Percentiles rank a stretch among this genome's conserved stretches.
phyloP scores from a whole-genome alignment of 495 filamentous ascomycete genomes.

The Xylaria scruposa region DNA sequence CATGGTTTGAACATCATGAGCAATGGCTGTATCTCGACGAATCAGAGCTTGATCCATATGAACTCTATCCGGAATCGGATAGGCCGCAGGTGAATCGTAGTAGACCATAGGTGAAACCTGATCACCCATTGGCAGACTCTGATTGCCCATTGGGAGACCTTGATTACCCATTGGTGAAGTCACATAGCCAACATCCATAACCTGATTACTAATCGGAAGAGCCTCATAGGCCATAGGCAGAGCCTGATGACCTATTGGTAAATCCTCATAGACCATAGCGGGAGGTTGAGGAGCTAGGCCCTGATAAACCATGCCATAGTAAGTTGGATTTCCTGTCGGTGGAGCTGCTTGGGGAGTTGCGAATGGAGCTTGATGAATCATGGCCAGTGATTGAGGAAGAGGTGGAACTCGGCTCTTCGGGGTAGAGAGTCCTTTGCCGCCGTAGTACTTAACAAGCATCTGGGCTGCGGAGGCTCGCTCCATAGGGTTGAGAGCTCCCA shows the following conservation, averaged over 20 bases:
- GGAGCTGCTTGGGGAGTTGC: no score
- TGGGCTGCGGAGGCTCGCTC: slow-evolving; percentile 7
- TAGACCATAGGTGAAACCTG: not conserved
- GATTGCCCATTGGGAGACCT: no score
- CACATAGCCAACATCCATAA: no score
- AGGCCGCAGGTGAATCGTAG: not conserved
- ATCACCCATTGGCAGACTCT: not conserved
- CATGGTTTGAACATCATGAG: not conserved
- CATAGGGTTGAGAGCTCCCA: not conserved
- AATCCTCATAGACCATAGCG: not conserved
- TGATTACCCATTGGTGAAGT: no score
- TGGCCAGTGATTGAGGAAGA: not conserved
- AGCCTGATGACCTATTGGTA: not conserved
- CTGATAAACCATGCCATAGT: no score
- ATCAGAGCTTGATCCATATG: not conserved
- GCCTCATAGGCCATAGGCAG: not conserved
- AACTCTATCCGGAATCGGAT: not conserved
- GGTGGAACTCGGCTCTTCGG: not conserved
- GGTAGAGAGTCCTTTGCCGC: not conserved
- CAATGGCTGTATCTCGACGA: not conserved
- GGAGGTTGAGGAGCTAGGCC: not conserved
- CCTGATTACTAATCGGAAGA: no score
- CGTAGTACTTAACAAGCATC: not conserved
- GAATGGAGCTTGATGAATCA: no score
- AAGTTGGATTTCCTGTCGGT: no score